Base-by-base conservation (phyloP, 2,329 filamentous ascomycete species). In the Colletotrichum noveboracense region DNA sequence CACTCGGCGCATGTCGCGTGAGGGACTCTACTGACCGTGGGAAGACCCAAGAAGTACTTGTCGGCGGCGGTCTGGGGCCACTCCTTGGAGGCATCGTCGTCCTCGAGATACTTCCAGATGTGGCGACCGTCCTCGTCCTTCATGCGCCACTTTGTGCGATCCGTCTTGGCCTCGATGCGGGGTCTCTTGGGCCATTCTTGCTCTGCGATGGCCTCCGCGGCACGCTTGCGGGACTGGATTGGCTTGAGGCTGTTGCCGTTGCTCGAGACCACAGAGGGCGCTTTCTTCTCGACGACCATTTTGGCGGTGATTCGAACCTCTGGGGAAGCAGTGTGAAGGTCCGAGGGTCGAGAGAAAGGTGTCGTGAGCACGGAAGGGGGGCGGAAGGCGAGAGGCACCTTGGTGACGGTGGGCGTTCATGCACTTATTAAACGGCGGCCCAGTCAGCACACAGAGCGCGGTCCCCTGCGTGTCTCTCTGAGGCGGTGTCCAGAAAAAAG, bases 31-130 rank as follows among this genome's bases (percentile, higher is more conserved):
- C 82, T 77, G 87, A 98, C 96, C 77, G 94, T 91, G 70, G 95
- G 92, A 62, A 98, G 85, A 21, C 95, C 95, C 21, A 99, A 84
- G 81, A 93, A 95, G 84, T 96, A 98, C 84, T 95, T 98, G 83
- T 99, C 97, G n/a, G 96, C 95, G 71, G 88, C 89, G 28, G 91
- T 94, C 85, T 98, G 96, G 7, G 96, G 96, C 96, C 96, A 98
- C 73, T 91, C 86, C 79, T 94, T 88, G 9, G 89, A 85, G 71
- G 94, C 92, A 75, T 95, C 89, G 28, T 92, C 90, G 70, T 97
- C 93, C 12, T 91, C 91, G 5, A 99, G 87, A 82, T 98, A 99
- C 81, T 97, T 94, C 97, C 97, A 99, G 66, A 95, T 98, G 80
- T 98, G 96, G 71, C 94, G 90, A 65, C 97, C 96, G 67, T 91